phyloP scores from a whole-genome alignment of 441 rosid genomes.

The Populus hybrid region DNA sequence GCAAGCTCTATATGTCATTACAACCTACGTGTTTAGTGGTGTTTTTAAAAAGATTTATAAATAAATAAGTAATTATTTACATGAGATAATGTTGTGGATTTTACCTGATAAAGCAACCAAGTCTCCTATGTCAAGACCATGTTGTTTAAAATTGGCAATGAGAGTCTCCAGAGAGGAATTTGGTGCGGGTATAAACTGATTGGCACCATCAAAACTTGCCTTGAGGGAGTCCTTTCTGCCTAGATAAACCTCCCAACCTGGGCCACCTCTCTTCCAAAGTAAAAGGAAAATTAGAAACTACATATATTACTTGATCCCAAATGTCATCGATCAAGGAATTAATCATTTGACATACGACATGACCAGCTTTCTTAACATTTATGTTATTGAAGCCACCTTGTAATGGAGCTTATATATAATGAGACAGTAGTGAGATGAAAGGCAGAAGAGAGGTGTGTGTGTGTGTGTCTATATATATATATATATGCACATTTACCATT shows the following conservation, averaged over 20 bases:
- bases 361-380: no score
- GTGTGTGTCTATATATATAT: no score
- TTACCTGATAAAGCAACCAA: slow-evolving; percentile 68
- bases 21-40: no score
- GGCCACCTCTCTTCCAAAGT: slow-evolving; percentile 65
- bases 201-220: slow-evolving; percentile 75
- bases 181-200: slow-evolving; percentile 67
- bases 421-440: no score
- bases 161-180: slow-evolving; percentile 66
- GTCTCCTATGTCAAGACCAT: slow-evolving; percentile 56
- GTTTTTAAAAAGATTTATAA: no score
- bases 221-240: slow-evolving; percentile 75
- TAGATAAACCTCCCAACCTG: slow-evolving; percentile 56
- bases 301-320: no score
- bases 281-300: not conserved
- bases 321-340: not conserved
- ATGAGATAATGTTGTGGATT: not conserved
- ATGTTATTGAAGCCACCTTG: no score
- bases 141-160: slow-evolving; percentile 55
- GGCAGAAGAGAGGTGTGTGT: no score
- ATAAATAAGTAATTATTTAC: no score
- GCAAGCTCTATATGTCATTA: no score
- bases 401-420: no score
- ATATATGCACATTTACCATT: slow-evolving; percentile 28
- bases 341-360: no score